phyloP scores from a whole-genome alignment of 345 rosid species.

The Populus simonii region DNA sequence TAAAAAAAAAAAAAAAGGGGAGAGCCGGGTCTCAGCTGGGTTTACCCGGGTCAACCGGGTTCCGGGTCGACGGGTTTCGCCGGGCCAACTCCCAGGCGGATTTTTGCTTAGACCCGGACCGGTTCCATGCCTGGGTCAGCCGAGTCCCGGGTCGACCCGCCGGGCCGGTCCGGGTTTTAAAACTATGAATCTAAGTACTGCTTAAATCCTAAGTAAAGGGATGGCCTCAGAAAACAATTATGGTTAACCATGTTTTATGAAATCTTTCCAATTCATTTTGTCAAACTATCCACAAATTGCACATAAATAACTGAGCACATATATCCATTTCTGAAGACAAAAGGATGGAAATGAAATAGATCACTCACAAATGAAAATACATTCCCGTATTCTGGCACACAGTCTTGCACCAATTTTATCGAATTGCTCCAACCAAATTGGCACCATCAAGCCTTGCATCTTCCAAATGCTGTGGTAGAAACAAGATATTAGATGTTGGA shows the following conservation, averaged over 20 bases:
- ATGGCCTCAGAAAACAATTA: neutral
- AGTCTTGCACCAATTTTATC: constrained; percentile 30
- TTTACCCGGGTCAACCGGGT: too few species aligned
- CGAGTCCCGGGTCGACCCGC: too few species aligned
- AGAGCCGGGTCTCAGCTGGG: too few species aligned
- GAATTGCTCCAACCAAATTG: constrained; percentile 69
- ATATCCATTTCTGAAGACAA: neutral
- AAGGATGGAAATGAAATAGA: neutral
- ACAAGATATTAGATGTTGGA: neutral
- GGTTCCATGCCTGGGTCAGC: too few species aligned
- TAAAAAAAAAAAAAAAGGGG: too few species aligned
- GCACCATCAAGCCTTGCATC: constrained; percentile 91
- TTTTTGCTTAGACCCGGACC: too few species aligned
- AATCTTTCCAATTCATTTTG: neutral
- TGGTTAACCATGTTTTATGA: neutral
- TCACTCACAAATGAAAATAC: neutral
- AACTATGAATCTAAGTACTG: too few species aligned
- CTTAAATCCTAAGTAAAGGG: too few species aligned
- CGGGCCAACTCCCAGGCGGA: too few species aligned
- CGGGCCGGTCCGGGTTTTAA: too few species aligned
- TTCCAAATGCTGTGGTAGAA: constrained; percentile 59
- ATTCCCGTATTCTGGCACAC: neutral
- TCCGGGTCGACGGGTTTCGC: too few species aligned
- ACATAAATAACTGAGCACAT: neutral
- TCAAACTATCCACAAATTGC: neutral